Evolutionary conservation across 345 rosid species (phyloP).

Genomic region (Orychophragmus violaceus): DNA sequence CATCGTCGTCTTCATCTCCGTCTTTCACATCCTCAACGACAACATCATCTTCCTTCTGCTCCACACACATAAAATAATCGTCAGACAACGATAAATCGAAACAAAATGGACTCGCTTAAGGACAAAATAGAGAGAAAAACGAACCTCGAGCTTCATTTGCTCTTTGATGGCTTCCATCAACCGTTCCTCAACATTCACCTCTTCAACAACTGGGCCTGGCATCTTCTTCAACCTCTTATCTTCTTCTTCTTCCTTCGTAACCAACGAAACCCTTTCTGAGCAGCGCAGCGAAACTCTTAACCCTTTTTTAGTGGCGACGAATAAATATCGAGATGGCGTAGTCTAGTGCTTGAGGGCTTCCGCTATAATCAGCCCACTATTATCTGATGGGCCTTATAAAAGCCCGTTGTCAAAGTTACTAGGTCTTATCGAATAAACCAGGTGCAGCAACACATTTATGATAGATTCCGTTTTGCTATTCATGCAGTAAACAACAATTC

Average conservation of each 20-base stretch:
- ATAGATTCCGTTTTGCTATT: too few species aligned
- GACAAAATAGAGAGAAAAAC: neutral
- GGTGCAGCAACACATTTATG: too few species aligned
- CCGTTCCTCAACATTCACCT: neutral
- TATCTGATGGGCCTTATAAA: neutral
- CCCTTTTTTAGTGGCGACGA: slow-evolving; percentile 12
- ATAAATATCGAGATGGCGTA: slow-evolving; percentile 7
- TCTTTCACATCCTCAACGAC: slow-evolving; percentile 72
- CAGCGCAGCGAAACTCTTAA: slow-evolving; percentile 20
- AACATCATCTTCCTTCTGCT: slow-evolving; percentile 23
- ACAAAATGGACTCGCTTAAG: neutral
- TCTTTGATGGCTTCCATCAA: slow-evolving; percentile 29
- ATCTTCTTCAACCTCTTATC: slow-evolving; percentile 6
- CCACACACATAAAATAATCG: neutral
- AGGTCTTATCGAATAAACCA: neutral
- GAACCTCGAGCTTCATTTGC: slow-evolving; percentile 33
- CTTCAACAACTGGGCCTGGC: slow-evolving; percentile 31
- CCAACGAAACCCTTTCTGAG: slow-evolving; percentile 3
- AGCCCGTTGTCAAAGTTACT: neutral
- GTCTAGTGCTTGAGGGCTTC: neutral
- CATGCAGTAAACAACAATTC: too few species aligned
- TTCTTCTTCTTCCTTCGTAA: neutral
- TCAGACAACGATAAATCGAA: neutral
- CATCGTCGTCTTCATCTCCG: slow-evolving; percentile 64
- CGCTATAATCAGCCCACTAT: neutral